These are phyloP conservation scores for Sphaerobolus stellatus DNA, from an alignment of 1,284 basidiomycete genomes.

Conservation along the genomic window DNA sequence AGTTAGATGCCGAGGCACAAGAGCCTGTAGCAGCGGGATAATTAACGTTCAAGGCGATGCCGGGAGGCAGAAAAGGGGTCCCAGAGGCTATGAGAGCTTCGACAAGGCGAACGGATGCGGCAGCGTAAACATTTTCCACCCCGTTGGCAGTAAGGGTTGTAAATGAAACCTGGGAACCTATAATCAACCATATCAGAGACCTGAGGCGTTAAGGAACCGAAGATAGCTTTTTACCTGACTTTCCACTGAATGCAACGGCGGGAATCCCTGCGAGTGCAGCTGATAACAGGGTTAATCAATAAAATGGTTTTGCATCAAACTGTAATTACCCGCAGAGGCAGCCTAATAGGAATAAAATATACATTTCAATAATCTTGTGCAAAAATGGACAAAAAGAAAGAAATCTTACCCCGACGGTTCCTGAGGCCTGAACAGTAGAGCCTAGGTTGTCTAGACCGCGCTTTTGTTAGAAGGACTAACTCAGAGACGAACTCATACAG, in stretches of 20 bases:
- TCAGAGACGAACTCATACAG: conserved; percentile 8
- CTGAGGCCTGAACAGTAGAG: conserved; percentile 35
- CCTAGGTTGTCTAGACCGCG: conserved; percentile 47
- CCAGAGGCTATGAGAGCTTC: conserved; percentile 35
- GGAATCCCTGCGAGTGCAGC: conserved; percentile 48
- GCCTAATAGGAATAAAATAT: background rate
- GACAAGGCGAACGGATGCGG: conserved; percentile 42
- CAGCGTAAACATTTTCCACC: conserved; percentile 41
- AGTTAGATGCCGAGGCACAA: conserved; percentile 38
- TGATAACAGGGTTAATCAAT: conserved; percentile 28
- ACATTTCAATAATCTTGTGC: background rate
- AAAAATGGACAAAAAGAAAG: too few species aligned
- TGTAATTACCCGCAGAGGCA: background rate
- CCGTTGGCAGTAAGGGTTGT: conserved; percentile 41
- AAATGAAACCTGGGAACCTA: conserved; percentile 41
- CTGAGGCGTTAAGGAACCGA: background rate
- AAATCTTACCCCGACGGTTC: conserved; percentile 46
- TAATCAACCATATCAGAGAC: too few species aligned
- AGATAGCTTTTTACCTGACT: conserved; percentile 23
- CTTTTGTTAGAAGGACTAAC: background rate
- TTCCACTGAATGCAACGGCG: conserved; percentile 50
- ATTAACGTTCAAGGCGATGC: conserved; percentile 49
- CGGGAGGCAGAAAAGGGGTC: conserved; percentile 39
- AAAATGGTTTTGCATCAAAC: too few species aligned
- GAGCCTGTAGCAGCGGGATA: conserved; percentile 36